phyloP scores from a whole-genome alignment of 805 yeast species.

The Barnettozyma sp. region DNA sequence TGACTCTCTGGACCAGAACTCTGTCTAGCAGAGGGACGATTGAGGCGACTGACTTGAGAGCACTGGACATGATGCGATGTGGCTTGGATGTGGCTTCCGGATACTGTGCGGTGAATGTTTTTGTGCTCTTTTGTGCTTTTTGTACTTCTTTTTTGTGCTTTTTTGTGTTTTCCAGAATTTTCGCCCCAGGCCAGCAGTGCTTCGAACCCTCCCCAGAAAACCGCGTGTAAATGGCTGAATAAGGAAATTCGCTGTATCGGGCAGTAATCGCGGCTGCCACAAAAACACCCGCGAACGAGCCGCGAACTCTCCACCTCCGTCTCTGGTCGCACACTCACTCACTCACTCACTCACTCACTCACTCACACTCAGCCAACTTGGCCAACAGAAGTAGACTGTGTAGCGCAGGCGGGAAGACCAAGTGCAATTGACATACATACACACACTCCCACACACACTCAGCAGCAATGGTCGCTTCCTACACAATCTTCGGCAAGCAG shows the following conservation, averaged over 20 bases:
- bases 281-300: no score
- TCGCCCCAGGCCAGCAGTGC: no score
- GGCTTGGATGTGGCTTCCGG: neutral
- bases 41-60: constrained; percentile 76
- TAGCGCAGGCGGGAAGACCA: neutral
- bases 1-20: constrained; percentile 89
- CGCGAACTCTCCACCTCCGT: no score
- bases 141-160: no score
- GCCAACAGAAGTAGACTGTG: neutral
- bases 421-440: no score
- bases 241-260: constrained; percentile 2
- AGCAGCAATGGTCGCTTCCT: constrained; percentile 26
- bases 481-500: constrained; percentile 24
- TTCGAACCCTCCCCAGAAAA: neutral
- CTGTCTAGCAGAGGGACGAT: constrained; percentile 93
- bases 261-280: neutral
- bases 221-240: no score
- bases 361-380: neutral
- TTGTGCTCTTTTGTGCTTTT: neutral
- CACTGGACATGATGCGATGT: constrained; percentile 36
- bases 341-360: neutral
- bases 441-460: no score
- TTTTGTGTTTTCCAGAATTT: neutral
- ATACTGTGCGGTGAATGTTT: neutral
- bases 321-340: no score